phyloP scores from a whole-genome alignment of 768 basidiomycete genomes.

The Trametes cubensis region DNA sequence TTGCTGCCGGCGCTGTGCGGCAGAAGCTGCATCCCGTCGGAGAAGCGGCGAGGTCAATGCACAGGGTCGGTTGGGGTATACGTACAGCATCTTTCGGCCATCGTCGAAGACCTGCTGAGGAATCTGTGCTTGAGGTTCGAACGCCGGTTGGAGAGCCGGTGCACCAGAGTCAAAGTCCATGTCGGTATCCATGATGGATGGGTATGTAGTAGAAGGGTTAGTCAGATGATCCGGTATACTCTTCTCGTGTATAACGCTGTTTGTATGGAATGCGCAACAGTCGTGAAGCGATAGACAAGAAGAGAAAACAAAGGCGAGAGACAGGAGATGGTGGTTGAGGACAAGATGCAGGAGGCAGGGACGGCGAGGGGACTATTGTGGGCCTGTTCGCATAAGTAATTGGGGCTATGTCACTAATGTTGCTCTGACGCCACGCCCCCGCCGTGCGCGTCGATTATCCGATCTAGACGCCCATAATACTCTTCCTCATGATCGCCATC shows the following conservation, averaged over 20 bases:
- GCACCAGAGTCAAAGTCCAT: slow-evolving; percentile 62
- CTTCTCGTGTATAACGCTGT: background rate
- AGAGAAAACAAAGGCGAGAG: background rate
- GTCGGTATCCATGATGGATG: slow-evolving; percentile 71
- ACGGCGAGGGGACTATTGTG: slow-evolving; percentile 26
- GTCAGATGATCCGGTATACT: slow-evolving; percentile 4
- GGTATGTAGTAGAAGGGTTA: background rate
- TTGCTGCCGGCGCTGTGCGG: background rate
- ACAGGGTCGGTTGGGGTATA: slow-evolving; percentile 23
- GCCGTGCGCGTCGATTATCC: slow-evolving; percentile 30
- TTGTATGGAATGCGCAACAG: background rate
- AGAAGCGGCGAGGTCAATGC: background rate
- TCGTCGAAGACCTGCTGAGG: slow-evolving; percentile 42
- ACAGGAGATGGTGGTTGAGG: slow-evolving; percentile 20
- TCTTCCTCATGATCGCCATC: background rate
- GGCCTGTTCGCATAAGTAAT: slow-evolving; percentile 19
- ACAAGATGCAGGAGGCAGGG: slow-evolving; percentile 6
- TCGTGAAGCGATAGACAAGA: background rate
- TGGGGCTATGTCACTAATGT: slow-evolving; percentile 25
- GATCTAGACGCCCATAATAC: slow-evolving; percentile 28
- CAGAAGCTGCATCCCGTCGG: too few relatives aligned
- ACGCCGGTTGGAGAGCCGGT: slow-evolving; percentile 38
- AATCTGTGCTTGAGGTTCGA: slow-evolving; percentile 32
- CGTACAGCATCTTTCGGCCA: slow-evolving; percentile 76
- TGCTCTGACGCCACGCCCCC: slow-evolving; percentile 32